phyloP scores from a whole-genome alignment of 306 rosid species.

The Adenanthera pavonina region DNA sequence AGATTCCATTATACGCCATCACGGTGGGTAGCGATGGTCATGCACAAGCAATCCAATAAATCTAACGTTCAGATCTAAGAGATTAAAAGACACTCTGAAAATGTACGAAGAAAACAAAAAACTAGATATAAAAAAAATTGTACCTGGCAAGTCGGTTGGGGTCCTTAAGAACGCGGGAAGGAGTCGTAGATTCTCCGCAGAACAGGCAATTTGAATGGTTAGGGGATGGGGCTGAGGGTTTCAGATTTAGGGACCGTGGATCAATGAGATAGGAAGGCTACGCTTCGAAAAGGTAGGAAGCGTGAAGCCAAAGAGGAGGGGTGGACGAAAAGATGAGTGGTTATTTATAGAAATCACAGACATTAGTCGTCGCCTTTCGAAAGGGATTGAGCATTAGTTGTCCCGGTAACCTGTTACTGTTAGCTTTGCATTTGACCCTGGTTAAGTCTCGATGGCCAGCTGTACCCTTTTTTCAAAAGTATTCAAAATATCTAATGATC shows the following conservation, averaged over 20 bases:
- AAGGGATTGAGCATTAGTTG: not conserved
- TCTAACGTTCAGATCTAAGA: conserved; percentile 46
- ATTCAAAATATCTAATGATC: too few species aligned
- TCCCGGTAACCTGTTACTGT: not conserved
- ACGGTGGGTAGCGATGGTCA: not conserved
- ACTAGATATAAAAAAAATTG: not conserved
- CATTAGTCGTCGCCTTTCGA: not conserved
- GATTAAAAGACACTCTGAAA: not conserved
- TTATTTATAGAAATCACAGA: conserved; percentile 46
- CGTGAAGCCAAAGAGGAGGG: conserved; percentile 28
- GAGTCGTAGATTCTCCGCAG: not conserved
- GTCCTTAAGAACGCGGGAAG: not conserved
- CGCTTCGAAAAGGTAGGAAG: conserved; percentile 61
- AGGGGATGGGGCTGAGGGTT: not conserved
- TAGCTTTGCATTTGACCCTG: conserved; percentile 7
- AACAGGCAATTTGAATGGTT: not conserved
- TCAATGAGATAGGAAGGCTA: conserved; percentile 29
- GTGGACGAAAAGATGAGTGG: not conserved
- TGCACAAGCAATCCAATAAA: not conserved
- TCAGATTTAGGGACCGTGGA: not conserved
- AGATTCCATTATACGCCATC: conserved; percentile 30
- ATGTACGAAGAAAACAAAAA: not conserved
- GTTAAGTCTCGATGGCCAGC: conserved; percentile 4
- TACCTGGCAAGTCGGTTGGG: conserved; percentile 39
- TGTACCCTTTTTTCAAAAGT: not conserved